Base-by-base conservation (phyloP, 2,329 filamentous ascomycete genomes). In the Fusarium domesticum region DNA sequence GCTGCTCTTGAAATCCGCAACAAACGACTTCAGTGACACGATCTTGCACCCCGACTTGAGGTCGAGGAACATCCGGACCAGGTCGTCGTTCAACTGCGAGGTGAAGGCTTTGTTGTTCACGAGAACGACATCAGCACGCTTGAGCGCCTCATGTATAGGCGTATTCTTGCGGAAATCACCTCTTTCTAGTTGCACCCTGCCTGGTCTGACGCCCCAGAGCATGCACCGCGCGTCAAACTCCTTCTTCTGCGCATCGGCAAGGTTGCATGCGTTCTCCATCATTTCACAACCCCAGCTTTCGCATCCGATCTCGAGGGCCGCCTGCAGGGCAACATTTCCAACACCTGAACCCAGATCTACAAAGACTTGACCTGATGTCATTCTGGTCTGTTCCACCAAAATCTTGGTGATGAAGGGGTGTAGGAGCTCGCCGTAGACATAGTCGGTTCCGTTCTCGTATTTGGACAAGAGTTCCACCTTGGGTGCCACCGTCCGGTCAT, bases 51-150 rank as follows among this genome's bases (percentile, higher is more conserved):
- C 92, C 42, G 87, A 78, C 69, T 96, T 97, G 51, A 97, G 74
- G 61, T 98, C 93, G 48, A 98, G 73, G 61, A 98, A 97, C 72
- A 95, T 89, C 58, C 89, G 83, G 54, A 92, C 81, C 35, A 98
- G 75, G 50, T 83, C 81, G 61, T 89, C 85, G 68, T 97, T 98
- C 43, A 96, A 79, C 57, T 85, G 78, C 12, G 91, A 85, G 6
- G 85, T 91, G 68, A 98, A 98, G 3, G 90, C 93, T 69, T 97
- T 91, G 70, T 98, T 98, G 73, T 98, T 98, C 59, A 97, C 92
- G 18, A 98, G 78, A 15, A 98, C 81, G n/a, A 97, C 91, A 64
- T 98, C 93, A 2, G 93, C 92, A 42, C 84, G 81, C 65, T 86
- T 85, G 38, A 98, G 76, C 6, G 84, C 84, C 18, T 82, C 77